Conservation (phyloP, 2,329 filamentous ascomycete species). For the Aspergillus spinulosporus region DNA sequence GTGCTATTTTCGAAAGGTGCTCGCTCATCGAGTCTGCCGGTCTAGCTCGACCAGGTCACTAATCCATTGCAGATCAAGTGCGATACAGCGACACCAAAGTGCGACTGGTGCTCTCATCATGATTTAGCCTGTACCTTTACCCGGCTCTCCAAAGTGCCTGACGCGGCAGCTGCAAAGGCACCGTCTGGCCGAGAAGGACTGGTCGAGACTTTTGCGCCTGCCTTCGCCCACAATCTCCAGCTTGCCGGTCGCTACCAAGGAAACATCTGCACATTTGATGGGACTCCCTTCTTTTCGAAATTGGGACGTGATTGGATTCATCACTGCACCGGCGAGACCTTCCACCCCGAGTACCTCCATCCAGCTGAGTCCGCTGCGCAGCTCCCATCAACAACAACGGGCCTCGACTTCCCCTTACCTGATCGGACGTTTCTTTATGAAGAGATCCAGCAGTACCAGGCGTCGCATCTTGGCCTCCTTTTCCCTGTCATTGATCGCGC, state of each 20-base stretch:
- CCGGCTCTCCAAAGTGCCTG: not conserved
- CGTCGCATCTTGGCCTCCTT: not conserved
- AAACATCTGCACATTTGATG: slow-evolving; percentile 16
- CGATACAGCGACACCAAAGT: slow-evolving; percentile 13
- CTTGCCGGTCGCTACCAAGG: slow-evolving; percentile 6
- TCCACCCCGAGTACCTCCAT: slow-evolving; percentile 7
- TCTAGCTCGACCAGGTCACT: not conserved
- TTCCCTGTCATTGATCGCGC: slow-evolving; percentile 12
- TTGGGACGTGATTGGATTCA: slow-evolving; percentile 14
- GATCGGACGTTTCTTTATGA: not conserved
- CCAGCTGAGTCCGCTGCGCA: not conserved
- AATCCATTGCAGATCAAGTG: slow-evolving; percentile 14
- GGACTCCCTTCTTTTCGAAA: slow-evolving; percentile 14
- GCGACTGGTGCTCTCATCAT: slow-evolving; percentile 19
- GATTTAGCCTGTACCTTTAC: slow-evolving; percentile 12
- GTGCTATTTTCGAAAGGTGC: too few species aligned
- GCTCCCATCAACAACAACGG: not conserved
- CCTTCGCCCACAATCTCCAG: not conserved
- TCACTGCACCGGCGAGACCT: slow-evolving; percentile 7
- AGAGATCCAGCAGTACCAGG: not conserved
- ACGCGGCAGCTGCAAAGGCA: not conserved
- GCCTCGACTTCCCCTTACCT: not conserved
- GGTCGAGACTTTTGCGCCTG: not conserved
- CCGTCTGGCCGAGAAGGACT: not conserved
- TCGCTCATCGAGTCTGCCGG: too few species aligned